phyloP scores from a whole-genome alignment of 352 stramenopile species.

The Pythium rishiriense region DNA sequence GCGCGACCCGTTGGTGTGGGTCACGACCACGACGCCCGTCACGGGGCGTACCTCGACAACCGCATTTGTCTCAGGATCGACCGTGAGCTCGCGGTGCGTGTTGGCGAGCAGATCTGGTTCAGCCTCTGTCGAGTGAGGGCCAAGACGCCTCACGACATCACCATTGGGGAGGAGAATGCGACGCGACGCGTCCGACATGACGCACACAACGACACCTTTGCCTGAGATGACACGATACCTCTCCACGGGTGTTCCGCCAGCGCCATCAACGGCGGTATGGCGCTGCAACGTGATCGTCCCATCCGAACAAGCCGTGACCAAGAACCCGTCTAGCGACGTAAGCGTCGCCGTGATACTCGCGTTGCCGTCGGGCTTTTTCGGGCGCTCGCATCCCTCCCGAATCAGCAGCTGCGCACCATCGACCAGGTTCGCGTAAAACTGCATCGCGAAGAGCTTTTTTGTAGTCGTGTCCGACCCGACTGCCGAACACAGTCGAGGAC shows the following conservation, averaged over 20 bases:
- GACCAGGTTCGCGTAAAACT: slow-evolving; percentile 59
- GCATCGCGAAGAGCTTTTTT: slow-evolving; percentile 27
- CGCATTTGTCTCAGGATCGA: slow-evolving; percentile 73
- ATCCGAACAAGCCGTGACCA: slow-evolving; percentile 58
- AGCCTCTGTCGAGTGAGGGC: background rate
- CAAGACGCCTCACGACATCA: slow-evolving; percentile 18
- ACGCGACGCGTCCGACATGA: slow-evolving; percentile 37
- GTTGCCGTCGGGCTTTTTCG: slow-evolving; percentile 55
- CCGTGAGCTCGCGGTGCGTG: slow-evolving; percentile 28
- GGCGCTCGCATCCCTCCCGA: slow-evolving; percentile 29
- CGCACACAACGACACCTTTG: slow-evolving; percentile 53
- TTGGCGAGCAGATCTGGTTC: background rate
- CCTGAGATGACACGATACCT: slow-evolving; percentile 55
- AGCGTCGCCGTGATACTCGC: slow-evolving; percentile 41
- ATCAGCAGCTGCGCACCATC: slow-evolving; percentile 56
- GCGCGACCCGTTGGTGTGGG: slow-evolving; percentile 54
- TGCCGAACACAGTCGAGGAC: slow-evolving; percentile 16
- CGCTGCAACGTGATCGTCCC: slow-evolving; percentile 50
- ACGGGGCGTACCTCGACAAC: slow-evolving; percentile 44
- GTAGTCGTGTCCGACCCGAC: background rate
- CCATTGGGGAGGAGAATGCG: slow-evolving; percentile 57
- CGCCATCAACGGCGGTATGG: background rate
- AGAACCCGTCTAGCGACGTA: slow-evolving; percentile 53
- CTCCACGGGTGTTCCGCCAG: slow-evolving; percentile 19
- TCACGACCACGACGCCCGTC: slow-evolving; percentile 62